Conservation (phyloP, 2,329 filamentous ascomycete species). For the Fusarium anthophilum region DNA sequence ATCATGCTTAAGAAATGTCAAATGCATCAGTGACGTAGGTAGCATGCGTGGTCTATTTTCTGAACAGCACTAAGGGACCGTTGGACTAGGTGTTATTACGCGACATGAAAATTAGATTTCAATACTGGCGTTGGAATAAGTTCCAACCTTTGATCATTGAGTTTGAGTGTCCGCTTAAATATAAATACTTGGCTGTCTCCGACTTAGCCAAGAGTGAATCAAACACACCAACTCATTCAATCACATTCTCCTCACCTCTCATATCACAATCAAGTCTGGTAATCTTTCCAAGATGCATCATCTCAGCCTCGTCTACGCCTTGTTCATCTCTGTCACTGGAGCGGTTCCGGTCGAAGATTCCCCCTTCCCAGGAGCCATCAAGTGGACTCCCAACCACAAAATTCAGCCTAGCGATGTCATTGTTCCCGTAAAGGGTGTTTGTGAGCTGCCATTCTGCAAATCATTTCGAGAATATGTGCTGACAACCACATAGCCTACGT, state of each 20-base stretch:
- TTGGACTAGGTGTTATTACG: too few species aligned
- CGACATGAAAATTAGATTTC: too few species aligned
- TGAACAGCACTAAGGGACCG: too few species aligned
- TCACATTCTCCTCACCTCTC: neutral
- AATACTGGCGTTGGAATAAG: too few species aligned
- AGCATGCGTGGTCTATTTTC: neutral
- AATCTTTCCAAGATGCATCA: neutral
- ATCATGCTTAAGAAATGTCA: neutral
- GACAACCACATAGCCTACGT: neutral
- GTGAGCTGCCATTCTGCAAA: rapidly evolving
- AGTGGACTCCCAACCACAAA: neutral
- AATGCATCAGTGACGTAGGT: neutral
- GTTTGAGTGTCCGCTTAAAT: rapidly evolving
- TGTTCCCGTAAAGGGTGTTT: neutral
- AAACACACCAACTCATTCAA: neutral
- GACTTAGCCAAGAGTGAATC: neutral
- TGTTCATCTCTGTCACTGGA: neutral
- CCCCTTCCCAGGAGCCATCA: neutral
- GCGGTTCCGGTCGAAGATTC: neutral
- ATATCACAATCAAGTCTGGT: neutral
- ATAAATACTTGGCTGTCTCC: neutral
- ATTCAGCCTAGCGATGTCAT: neutral
- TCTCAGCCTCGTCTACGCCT: neutral
- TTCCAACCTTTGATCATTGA: neutral
- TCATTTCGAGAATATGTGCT: neutral